A percentile compares a stretch with the other conserved stretches of the same genome.
Evolutionary conservation across 2,329 filamentous ascomycete species (phyloP).

Genomic region (Clarireedia paspali): DNA sequence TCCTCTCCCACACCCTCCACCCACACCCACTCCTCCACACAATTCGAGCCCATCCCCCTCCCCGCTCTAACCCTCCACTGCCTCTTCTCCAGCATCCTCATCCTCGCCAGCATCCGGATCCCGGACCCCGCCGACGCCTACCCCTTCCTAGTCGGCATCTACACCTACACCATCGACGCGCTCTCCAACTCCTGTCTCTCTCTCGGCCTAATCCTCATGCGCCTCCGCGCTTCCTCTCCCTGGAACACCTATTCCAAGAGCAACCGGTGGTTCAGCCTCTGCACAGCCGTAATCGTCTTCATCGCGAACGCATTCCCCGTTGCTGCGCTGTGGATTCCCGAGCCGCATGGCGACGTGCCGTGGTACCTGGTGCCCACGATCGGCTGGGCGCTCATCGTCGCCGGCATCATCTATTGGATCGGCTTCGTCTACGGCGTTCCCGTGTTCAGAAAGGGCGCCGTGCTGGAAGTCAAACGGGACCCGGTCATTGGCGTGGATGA

Average conservation of each 20-base stretch:
- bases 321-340: not conserved
- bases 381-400: slow-evolving; percentile 1
- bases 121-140: slow-evolving; percentile 7
- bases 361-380: slow-evolving; percentile 9
- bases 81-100: slow-evolving; percentile 11
- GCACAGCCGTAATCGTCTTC: slow-evolving; percentile 4
- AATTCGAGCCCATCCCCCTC: not conserved
- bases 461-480: not conserved
- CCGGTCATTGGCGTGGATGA: not conserved
- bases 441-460: not conserved
- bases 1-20: not conserved
- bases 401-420: not conserved
- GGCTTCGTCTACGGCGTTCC: not conserved
- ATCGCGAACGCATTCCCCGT: not conserved
- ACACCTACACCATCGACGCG: slow-evolving; percentile 34
- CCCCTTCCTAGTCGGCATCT: slow-evolving; percentile 21
- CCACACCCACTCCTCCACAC: not conserved
- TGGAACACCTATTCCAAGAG: slow-evolving; percentile 1
- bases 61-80: slow-evolving; percentile 21
- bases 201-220: slow-evolving; percentile 2
- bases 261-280: slow-evolving; percentile 6
- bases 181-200: slow-evolving; percentile 23
- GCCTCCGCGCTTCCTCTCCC: not conserved
- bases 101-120: slow-evolving; percentile 6
- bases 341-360: not conserved